Conservation (phyloP, 2,329 filamentous ascomycete species). For the Lomentospora prolificans region DNA sequence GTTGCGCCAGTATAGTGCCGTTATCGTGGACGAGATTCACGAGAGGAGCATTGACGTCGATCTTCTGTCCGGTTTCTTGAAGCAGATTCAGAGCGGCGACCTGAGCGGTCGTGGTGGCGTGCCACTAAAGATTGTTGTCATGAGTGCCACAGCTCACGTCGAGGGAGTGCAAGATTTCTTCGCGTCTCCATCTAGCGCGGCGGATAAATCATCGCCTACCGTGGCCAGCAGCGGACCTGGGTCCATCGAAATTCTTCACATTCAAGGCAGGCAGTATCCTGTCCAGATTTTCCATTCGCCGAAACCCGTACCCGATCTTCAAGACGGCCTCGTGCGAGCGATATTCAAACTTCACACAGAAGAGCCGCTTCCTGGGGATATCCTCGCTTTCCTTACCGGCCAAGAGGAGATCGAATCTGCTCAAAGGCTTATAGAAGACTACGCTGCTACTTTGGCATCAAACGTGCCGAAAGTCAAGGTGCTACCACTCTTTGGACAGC, state of each 20-base stretch:
- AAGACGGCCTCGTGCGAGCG: slow-evolving; percentile 69
- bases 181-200: slow-evolving; percentile 16
- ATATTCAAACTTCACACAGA: slow-evolving; percentile 82
- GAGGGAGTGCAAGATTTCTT: slow-evolving; percentile 73
- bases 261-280: slow-evolving; percentile 79
- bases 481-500: slow-evolving; percentile 79
- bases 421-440: slow-evolving; percentile 72
- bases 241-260: slow-evolving; percentile 42
- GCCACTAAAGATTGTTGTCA: slow-evolving; percentile 80
- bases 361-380: slow-evolving; percentile 86
- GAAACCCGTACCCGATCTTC: slow-evolving; percentile 67
- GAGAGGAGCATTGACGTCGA: slow-evolving; percentile 94
- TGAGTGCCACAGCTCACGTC: slow-evolving; percentile 94
- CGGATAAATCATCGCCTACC: neutral
- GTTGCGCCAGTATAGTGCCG: slow-evolving; percentile 74
- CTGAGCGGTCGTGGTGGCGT: slow-evolving; percentile 58
- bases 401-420: slow-evolving; percentile 86
- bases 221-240: neutral
- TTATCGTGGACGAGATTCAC: slow-evolving; percentile 94
- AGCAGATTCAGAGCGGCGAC: slow-evolving; percentile 58
- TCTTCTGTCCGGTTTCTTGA: slow-evolving; percentile 78
- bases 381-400: slow-evolving; percentile 84
- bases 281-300: slow-evolving; percentile 70
- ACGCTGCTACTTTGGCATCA: slow-evolving; percentile 60
- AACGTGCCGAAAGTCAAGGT: slow-evolving; percentile 64